Base-by-base conservation (phyloP, 768 basidiomycete genomes). In the Pilatotrama ljubarskyi region DNA sequence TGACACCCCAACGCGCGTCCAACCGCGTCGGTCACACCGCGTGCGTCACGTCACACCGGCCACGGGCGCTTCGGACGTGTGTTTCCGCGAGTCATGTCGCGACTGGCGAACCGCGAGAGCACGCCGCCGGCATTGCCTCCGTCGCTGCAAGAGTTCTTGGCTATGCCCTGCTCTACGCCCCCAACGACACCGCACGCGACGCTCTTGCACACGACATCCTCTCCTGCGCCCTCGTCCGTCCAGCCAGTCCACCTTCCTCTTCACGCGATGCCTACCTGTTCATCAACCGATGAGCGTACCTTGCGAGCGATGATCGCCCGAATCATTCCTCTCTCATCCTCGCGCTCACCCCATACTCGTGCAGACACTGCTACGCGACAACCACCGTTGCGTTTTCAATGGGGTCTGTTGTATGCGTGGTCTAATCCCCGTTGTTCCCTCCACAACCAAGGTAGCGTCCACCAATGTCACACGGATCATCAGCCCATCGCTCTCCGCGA, bases 21-120 rank as follows among this genome's bases (percentile, higher is more conserved):
- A 59, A 55, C 53, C 58, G 63, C 59, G 63, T 64, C 32, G 1
- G 63, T 61, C 57, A 63, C 62, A 54, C 51, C 61, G 57, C 54
- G 58, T 51, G 14, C 18, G 61, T 62, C 50, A 62, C 61, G 37
- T n/a, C 29, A 32, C 29, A 32, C 10, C 29, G 25, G 22, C 18
- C 24, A 24, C 51, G 18, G 37, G 51, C 20, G 51, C 38, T 40
- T 38, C 44, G n/a, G n/a, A n/a, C n/a, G n/a, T n/a, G n/a, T n/a
- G n/a, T n/a, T n/a, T n/a, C n/a, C n/a, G n/a, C n/a, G n/a, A n/a
- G n/a, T n/a, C n/a, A n/a, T n/a, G n/a, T n/a, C n/a, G n/a, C n/a
- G n/a, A n/a, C n/a, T n/a, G n/a, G n/a, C n/a, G n/a, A 9, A 7
- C 20, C 10, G 15, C 20, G 42, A 17, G n/a, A 13, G 42, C 10